Percentiles rank a stretch among this genome's conserved stretches.
Evolutionary conservation across 805 yeast species (phyloP).

Genomic region (Barnettozyma siamensis): DNA sequence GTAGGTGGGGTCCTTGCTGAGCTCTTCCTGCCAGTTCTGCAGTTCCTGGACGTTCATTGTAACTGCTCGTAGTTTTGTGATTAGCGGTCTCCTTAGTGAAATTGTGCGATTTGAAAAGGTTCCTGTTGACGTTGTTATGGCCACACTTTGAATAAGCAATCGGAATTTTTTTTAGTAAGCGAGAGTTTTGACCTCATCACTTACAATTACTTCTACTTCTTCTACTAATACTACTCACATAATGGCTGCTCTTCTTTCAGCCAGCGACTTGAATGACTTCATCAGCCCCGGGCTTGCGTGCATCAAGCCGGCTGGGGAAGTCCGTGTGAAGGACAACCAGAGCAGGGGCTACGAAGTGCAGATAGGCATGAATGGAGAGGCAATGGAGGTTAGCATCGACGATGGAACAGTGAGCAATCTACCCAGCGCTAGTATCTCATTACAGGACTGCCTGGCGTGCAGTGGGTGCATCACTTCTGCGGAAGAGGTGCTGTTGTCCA

Average conservation of each 20-base stretch:
- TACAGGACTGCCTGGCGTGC: slow-evolving; percentile 93
- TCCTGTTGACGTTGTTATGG: slow-evolving; percentile 9
- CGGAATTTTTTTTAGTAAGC: slow-evolving; percentile 3
- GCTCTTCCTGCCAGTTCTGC: slow-evolving; percentile 19
- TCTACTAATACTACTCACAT: no score
- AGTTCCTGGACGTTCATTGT: slow-evolving; percentile 6
- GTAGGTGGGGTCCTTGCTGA: slow-evolving; percentile 25
- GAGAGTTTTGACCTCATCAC: neutral
- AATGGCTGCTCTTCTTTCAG: slow-evolving; percentile 86
- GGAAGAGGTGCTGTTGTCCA: slow-evolving; percentile 88
- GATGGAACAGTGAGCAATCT: slow-evolving; percentile 41
- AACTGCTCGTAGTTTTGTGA: no score
- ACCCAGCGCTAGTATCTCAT: slow-evolving; percentile 78
- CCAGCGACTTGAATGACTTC: slow-evolving; percentile 90
- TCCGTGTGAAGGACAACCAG: slow-evolving; percentile 22
- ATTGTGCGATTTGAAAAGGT: no score
- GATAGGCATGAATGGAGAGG: slow-evolving; percentile 51
- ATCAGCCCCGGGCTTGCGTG: slow-evolving; percentile 94
- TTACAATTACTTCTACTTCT: no score
- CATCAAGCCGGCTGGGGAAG: slow-evolving; percentile 70
- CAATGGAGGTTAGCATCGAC: slow-evolving; percentile 63
- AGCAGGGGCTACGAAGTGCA: slow-evolving; percentile 43
- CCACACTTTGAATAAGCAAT: slow-evolving; percentile 2
- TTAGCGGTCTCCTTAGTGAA: no score
- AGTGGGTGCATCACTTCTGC: slow-evolving; percentile 96